Conservation (phyloP, 306 rosid species). For the Malus sylvestris region DNA sequence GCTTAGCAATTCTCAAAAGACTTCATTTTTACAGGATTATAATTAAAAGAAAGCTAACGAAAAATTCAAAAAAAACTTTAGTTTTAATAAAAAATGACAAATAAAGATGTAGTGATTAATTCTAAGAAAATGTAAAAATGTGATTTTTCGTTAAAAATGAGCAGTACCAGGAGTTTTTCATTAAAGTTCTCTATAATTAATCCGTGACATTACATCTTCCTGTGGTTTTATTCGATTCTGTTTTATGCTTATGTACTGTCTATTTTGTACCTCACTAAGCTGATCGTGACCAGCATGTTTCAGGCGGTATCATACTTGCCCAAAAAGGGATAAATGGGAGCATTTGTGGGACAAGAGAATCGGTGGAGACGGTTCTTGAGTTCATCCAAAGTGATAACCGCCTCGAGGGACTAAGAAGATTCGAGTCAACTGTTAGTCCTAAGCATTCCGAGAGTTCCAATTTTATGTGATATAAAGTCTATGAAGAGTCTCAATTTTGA, state of each 20-base stretch:
- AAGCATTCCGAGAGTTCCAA: too few species aligned
- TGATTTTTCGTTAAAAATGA: too few species aligned
- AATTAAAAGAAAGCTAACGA: too few species aligned
- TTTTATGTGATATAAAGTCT: accelerated
- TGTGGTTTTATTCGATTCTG: not conserved
- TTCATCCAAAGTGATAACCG: conserved; percentile 60
- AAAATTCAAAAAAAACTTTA: too few species aligned
- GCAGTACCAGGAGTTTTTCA: too few species aligned
- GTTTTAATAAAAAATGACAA: too few species aligned
- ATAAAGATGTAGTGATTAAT: too few species aligned
- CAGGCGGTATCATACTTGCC: conserved; percentile 93
- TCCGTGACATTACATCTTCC: not conserved
- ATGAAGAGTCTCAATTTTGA: accelerated
- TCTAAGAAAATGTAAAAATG: too few species aligned
- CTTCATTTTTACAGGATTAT: not conserved
- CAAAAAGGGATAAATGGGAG: conserved; percentile 94
- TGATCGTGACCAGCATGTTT: conserved; percentile 82
- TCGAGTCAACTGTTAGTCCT: conserved; percentile 86
- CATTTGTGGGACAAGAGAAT: conserved; percentile 70
- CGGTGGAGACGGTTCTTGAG: conserved; percentile 65
- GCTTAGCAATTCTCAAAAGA: not conserved
- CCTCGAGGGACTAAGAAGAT: conserved; percentile 55
- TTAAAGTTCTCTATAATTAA: not conserved
- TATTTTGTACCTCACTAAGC: conserved; percentile 38
- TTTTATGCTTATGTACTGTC: not conserved